These are phyloP conservation scores for Colletotrichum lini DNA, from an alignment of 2,329 filamentous ascomycete species.

Conservation along the genomic window DNA sequence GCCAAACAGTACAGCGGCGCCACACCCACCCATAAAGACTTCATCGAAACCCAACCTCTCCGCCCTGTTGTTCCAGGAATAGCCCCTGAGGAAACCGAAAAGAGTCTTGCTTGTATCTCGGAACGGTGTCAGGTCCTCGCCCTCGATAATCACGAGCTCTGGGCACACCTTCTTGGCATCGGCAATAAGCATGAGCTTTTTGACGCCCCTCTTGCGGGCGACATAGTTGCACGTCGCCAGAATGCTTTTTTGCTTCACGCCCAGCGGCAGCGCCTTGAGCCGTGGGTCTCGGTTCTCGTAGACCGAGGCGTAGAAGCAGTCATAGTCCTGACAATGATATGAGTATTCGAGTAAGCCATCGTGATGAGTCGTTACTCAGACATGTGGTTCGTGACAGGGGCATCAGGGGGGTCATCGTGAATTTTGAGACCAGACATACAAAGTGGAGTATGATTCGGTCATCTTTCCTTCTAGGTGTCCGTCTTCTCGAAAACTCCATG, in stretches of 20 bases:
- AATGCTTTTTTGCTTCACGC: slow-evolving; percentile 94
- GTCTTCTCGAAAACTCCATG: slow-evolving; percentile 51
- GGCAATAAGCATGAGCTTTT: slow-evolving; percentile 87
- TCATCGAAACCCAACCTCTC: slow-evolving; percentile 94
- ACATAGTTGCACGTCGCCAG: slow-evolving; percentile 95
- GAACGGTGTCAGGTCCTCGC: slow-evolving; percentile 89
- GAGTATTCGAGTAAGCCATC: background rate
- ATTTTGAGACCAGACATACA: slow-evolving; percentile 62
- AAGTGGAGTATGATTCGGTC: slow-evolving; percentile 85
- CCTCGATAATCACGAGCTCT: slow-evolving; percentile 86
- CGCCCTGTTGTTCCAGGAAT: slow-evolving; percentile 83
- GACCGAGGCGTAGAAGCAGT: slow-evolving; percentile 95
- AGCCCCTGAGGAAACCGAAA: slow-evolving; percentile 79
- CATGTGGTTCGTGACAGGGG: slow-evolving; percentile 34
- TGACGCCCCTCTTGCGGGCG: slow-evolving; percentile 79
- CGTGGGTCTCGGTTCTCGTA: slow-evolving; percentile 85
- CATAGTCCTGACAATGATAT: slow-evolving; percentile 72
- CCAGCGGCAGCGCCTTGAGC: slow-evolving; percentile 81
- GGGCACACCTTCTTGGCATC: slow-evolving; percentile 87
- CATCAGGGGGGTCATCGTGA: slow-evolving; percentile 24
- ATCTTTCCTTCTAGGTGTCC: slow-evolving; percentile 66
- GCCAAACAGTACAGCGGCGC: background rate
- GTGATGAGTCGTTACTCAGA: slow-evolving; percentile 16
- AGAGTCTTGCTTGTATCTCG: slow-evolving; percentile 88
- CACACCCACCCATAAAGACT: slow-evolving; percentile 67